Percentiles rank a stretch among this genome's conserved stretches.
Evolutionary conservation across 768 basidiomycete species (phyloP).

Genomic region (Nevesoporus exiguus): DNA sequence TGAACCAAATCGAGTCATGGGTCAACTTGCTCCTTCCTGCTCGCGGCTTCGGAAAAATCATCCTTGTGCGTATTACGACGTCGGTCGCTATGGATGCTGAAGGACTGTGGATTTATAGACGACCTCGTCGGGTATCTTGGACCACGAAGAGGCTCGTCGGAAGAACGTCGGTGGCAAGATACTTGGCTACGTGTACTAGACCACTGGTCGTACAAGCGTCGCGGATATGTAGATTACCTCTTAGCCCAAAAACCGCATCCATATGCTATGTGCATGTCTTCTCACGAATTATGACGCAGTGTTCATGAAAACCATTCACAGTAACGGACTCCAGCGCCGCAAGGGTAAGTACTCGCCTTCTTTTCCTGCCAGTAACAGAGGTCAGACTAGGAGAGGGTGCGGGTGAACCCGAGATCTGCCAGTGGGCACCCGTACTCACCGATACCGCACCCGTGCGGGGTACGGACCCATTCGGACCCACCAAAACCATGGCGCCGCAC

Average conservation of each 20-base stretch:
- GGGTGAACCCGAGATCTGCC: no score
- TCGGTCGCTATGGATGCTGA: background rate
- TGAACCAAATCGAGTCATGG: slow-evolving; percentile 90
- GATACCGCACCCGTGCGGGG: no score
- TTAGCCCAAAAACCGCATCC: slow-evolving; percentile 6
- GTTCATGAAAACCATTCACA: background rate
- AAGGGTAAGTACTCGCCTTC: background rate
- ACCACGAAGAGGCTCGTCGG: slow-evolving; percentile 98
- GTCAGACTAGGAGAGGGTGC: no score
- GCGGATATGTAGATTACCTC: slow-evolving; percentile 24
- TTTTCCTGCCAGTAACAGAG: no score
- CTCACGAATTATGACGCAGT: background rate
- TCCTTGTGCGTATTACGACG: slow-evolving; percentile 59
- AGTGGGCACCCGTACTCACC: no score
- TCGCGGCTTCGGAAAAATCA: slow-evolving; percentile 94
- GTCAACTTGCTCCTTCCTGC: slow-evolving; percentile 95
- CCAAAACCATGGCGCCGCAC: no score
- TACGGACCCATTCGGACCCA: no score
- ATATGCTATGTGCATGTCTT: background rate
- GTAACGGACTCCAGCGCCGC: no score
- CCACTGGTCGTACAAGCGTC: background rate
- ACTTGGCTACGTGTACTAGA: slow-evolving; percentile 87
- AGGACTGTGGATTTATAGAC: slow-evolving; percentile 48
- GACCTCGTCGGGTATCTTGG: slow-evolving; percentile 96
- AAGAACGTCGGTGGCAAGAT: slow-evolving; percentile 98